phyloP scores from a whole-genome alignment of 2,329 filamentous ascomycete genomes.

The Cercospora sp. region DNA sequence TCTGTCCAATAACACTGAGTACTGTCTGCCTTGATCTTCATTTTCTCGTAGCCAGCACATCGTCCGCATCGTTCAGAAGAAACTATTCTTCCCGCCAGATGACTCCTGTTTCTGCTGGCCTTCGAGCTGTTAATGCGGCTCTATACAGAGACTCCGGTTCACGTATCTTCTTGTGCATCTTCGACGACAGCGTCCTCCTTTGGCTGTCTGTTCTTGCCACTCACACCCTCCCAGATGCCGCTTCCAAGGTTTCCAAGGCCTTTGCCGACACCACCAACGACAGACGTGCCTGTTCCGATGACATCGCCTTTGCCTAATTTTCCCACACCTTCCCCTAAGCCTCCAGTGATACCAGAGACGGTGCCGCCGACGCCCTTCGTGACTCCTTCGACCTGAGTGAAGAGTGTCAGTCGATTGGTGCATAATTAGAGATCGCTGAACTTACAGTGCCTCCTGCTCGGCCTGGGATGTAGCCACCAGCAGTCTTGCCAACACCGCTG shows the following conservation, averaged over 20 bases:
- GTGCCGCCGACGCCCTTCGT: slow-evolving; percentile 46
- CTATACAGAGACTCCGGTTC: background rate
- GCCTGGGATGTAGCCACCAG: slow-evolving; percentile 41
- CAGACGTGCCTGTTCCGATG: slow-evolving; percentile 45
- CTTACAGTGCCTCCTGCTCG: slow-evolving; percentile 44
- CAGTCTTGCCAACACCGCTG: slow-evolving; percentile 33
- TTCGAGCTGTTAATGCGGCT: background rate
- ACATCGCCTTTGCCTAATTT: slow-evolving; percentile 49
- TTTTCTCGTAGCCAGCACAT: slow-evolving; percentile 11
- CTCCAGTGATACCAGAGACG: slow-evolving; percentile 40
- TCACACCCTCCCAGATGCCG: slow-evolving; percentile 37
- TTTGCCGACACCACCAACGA: slow-evolving; percentile 43
- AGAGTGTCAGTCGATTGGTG: background rate
- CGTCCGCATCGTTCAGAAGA: slow-evolving; percentile 13
- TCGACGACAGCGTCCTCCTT: slow-evolving; percentile 16
- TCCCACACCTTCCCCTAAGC: slow-evolving; percentile 48
- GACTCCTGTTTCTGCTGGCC: slow-evolving; percentile 10
- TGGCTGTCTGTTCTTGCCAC: slow-evolving; percentile 32
- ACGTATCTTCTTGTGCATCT: slow-evolving; percentile 15
- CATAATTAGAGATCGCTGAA: background rate
- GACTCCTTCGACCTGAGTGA: slow-evolving; percentile 36
- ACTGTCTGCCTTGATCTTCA: slow-evolving; percentile 11
- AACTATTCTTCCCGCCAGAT: slow-evolving; percentile 14
- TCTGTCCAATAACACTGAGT: slow-evolving; percentile 7
- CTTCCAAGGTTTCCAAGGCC: slow-evolving; percentile 34